These are phyloP conservation scores for Chlorophyllum brunneum DNA, from an alignment of 768 basidiomycete genomes.

Conservation along the genomic window DNA sequence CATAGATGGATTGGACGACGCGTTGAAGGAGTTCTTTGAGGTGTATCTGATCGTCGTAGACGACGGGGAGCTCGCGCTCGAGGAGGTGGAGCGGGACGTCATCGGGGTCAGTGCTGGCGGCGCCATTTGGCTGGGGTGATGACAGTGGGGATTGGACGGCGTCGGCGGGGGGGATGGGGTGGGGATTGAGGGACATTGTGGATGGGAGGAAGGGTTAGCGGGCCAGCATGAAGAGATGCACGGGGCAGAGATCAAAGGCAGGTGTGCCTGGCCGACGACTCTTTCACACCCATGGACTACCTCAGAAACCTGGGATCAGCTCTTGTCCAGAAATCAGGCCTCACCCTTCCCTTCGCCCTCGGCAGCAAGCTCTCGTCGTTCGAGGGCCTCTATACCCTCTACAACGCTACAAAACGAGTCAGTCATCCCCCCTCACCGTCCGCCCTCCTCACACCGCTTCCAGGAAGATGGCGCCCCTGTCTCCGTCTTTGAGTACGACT, in stretches of 20 bases:
- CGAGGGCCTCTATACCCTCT: slow-evolving; percentile 78
- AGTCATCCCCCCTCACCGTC: slow-evolving; percentile 7
- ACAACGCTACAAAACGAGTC: slow-evolving; percentile 88
- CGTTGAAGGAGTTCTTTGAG: slow-evolving; percentile 74
- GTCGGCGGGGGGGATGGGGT: not conserved
- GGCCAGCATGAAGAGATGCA: slow-evolving; percentile 1
- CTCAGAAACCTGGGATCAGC: slow-evolving; percentile 77
- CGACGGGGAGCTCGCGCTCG: slow-evolving; percentile 69
- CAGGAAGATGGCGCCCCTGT: slow-evolving; percentile 87
- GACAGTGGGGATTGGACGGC: slow-evolving; percentile 2
- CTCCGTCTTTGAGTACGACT: slow-evolving; percentile 92
- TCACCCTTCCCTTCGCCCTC: slow-evolving; percentile 84
- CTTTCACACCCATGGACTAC: slow-evolving; percentile 61
- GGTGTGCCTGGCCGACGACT: not conserved
- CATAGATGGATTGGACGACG: slow-evolving; percentile 75
- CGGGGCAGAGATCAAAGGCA: slow-evolving; percentile 4
- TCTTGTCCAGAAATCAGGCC: slow-evolving; percentile 90
- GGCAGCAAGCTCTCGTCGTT: slow-evolving; percentile 67
- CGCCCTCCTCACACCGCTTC: slow-evolving; percentile 15
- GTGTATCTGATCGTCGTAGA: slow-evolving; percentile 69
- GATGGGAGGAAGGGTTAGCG: not conserved
- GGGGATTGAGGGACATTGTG: slow-evolving; percentile 4
- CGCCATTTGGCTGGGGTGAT: slow-evolving; percentile 22
- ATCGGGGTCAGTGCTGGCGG: slow-evolving; percentile 22
- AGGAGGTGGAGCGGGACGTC: slow-evolving; percentile 50